phyloP scores from a whole-genome alignment of 805 yeast species.

The Yarrowia sp. region DNA sequence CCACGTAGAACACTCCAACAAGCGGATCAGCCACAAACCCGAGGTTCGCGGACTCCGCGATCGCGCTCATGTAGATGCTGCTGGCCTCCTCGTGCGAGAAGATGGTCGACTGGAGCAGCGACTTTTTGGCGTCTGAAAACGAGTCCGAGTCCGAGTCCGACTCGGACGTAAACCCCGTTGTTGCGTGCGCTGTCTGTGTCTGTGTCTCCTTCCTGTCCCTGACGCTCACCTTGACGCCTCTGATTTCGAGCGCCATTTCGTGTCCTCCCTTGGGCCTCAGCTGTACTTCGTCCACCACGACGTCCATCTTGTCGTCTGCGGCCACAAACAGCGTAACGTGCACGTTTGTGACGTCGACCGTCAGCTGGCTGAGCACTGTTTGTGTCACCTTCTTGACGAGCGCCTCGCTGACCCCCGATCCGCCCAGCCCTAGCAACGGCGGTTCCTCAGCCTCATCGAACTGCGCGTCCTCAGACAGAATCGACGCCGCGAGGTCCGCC shows the following conservation, averaged over 20 bases:
- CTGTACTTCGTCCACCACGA: constrained; percentile 28
- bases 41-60: constrained; percentile 38
- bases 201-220: background rate
- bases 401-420: background rate
- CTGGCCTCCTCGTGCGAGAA: constrained; percentile 68
- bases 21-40: background rate
- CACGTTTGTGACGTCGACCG: background rate
- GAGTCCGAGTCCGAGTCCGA: constrained; percentile 28
- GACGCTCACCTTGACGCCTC: background rate
- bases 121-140: constrained; percentile 29
- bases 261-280: constrained; percentile 33
- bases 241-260: background rate
- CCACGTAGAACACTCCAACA: background rate
- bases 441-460: constrained; percentile 3
- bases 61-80: constrained; percentile 80
- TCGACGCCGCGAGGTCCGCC: constrained; percentile 22
- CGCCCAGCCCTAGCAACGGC: constrained; percentile 6
- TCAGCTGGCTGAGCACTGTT: background rate
- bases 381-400: constrained; percentile 6
- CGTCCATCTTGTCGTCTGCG: constrained; percentile 11
- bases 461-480: background rate
- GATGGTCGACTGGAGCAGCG: constrained; percentile 48
- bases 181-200: background rate
- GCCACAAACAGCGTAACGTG: constrained; percentile 14
- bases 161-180: background rate